These are phyloP conservation scores for Thuidium tamariscinum DNA, from an alignment of 225 moss, liverwort and hornwort genomes.

Conservation along the genomic window DNA sequence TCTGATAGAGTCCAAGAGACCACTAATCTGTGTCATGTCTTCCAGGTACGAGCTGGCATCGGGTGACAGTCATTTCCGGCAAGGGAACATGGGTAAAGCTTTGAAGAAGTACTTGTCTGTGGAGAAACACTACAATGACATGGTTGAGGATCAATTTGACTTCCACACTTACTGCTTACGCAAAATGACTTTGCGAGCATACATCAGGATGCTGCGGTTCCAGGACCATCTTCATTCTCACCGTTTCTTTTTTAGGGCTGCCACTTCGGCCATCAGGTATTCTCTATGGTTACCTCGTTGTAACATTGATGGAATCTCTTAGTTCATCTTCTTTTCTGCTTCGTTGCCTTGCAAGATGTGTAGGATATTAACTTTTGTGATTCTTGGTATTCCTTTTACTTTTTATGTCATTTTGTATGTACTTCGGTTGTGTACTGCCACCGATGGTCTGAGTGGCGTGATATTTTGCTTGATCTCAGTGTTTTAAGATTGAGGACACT, in stretches of 20 bases:
- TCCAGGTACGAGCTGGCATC: conserved; percentile 91
- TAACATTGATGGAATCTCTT: background rate
- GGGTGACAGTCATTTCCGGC: conserved; percentile 93
- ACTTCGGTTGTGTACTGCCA: background rate
- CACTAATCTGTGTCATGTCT: background rate
- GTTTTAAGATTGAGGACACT: background rate
- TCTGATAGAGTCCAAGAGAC: background rate
- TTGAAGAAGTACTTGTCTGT: conserved; percentile 96
- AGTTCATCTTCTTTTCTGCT: background rate
- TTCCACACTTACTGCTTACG: conserved; percentile 96
- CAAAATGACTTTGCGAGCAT: conserved; percentile 97
- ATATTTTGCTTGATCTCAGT: background rate
- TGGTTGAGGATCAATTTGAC: conserved; percentile 98
- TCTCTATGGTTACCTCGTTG: background rate
- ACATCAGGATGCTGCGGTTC: conserved; percentile 94
- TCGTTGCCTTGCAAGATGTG: background rate
- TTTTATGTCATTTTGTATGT: background rate
- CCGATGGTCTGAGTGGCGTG: background rate
- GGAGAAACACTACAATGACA: conserved; percentile 98
- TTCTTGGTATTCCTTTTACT: background rate
- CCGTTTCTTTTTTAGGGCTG: conserved; percentile 85
- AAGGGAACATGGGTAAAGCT: conserved; percentile 81
- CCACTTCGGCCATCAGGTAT: conserved; percentile 75
- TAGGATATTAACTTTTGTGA: background rate
- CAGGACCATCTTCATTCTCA: conserved; percentile 93